A percentile compares a stretch with the other conserved stretches of the same genome.
Evolutionary conservation across 805 yeast genomes (phyloP).

Genomic region (Maudiozyma barnettii): DNA sequence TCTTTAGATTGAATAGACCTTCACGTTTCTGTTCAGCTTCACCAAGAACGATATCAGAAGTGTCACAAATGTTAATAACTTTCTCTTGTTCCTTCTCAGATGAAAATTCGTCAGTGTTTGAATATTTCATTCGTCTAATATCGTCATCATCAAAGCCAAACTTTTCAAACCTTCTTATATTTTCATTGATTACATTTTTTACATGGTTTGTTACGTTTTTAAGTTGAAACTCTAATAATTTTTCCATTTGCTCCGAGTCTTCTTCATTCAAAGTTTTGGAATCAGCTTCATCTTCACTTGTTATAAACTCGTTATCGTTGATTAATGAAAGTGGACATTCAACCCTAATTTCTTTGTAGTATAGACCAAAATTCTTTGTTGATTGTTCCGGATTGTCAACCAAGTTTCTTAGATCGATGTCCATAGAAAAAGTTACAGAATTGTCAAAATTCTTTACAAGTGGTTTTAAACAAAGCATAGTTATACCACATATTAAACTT

Average conservation of each 20-base stretch:
- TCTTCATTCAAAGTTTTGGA: constrained; percentile 2
- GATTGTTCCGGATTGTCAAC: constrained; percentile 5
- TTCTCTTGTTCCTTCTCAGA: constrained; percentile 8
- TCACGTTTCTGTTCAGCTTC: background rate
- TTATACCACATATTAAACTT: constrained; percentile 21
- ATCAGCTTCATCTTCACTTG: constrained; percentile 1
- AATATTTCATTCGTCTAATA: constrained; percentile 22
- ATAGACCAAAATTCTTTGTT: constrained; percentile 14
- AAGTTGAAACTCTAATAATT: constrained; percentile 19
- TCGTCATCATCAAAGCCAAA: constrained; percentile 23
- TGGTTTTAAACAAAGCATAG: constrained; percentile 23
- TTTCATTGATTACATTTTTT: constrained; percentile 9
- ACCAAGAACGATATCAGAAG: constrained; percentile 12
- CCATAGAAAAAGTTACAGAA: constrained; percentile 17
- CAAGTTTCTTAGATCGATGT: constrained; percentile 16
- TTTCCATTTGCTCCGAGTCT: constrained; percentile 13
- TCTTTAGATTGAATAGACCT: constrained; percentile 11
- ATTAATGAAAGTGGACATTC: constrained; percentile 20
- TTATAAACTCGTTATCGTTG: constrained; percentile 12
- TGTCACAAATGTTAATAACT: constrained; percentile 21
- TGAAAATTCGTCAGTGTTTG: constrained; percentile 2
- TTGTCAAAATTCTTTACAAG: constrained; percentile 13
- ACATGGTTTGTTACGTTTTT: constrained; percentile 16
- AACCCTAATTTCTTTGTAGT: constrained; percentile 19
- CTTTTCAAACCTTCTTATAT: constrained; percentile 16